phyloP scores from a whole-genome alignment of 148 eudicot genomes.

The Camellia japonica region DNA sequence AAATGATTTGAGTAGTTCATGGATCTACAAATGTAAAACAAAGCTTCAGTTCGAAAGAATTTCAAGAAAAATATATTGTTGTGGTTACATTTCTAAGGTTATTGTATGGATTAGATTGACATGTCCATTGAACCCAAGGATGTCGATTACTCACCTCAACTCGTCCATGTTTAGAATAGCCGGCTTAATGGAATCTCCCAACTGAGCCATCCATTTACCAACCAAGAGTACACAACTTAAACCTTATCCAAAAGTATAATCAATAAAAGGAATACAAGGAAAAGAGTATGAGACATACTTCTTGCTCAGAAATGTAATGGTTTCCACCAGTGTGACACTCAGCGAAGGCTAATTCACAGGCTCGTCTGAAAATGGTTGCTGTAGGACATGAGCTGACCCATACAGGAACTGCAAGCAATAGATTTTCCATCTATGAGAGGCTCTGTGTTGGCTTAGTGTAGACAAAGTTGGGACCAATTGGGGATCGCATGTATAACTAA shows the following conservation, averaged over 20 bases:
- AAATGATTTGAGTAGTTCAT: constrained; percentile 45
- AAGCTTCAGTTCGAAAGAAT: background rate
- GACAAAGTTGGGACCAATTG: background rate
- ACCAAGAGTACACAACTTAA: background rate
- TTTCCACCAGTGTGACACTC: constrained; percentile 27
- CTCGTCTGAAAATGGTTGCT: constrained; percentile 51
- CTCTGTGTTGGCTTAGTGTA: background rate
- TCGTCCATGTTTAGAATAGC: constrained; percentile 27
- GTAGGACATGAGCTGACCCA: constrained; percentile 51
- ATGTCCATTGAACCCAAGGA: too few species aligned
- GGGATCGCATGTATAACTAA: background rate
- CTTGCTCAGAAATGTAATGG: constrained; percentile 34
- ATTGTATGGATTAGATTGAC: too few species aligned
- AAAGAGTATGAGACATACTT: constrained; percentile 33
- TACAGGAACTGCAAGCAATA: constrained; percentile 46
- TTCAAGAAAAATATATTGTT: background rate
- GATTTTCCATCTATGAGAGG: constrained; percentile 12
- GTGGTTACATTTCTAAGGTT: too few species aligned
- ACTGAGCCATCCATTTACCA: constrained; percentile 28
- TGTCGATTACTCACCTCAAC: too few species aligned
- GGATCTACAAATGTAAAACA: constrained; percentile 35
- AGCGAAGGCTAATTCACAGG: constrained; percentile 51
- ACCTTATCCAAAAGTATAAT: background rate
- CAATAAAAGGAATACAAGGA: background rate
- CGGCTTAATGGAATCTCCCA: constrained; percentile 28